Conservation (phyloP, 1,284 basidiomycete genomes). For the Neolentinus lepideus region DNA sequence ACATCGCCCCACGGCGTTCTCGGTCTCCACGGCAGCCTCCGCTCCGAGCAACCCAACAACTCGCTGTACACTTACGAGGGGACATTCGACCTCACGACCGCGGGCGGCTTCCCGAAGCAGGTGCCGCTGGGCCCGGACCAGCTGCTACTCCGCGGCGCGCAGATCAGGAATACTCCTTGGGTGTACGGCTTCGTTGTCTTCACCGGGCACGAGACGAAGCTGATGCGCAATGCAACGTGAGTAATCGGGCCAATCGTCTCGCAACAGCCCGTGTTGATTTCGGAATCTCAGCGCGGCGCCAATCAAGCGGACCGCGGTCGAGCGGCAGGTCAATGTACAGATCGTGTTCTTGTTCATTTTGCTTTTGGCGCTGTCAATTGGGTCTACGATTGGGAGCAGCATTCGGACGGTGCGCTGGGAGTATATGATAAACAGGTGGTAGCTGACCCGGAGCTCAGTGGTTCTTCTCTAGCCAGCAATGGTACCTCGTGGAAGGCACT, state of each 20-base stretch:
- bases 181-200: slow-evolving; percentile 92
- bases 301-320: slow-evolving; percentile 94
- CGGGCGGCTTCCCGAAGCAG: slow-evolving; percentile 61
- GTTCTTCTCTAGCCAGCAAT: slow-evolving; percentile 5
- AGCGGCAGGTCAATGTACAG: slow-evolving; percentile 93
- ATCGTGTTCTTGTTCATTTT: slow-evolving; percentile 95
- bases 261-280: not conserved
- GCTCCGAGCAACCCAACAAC: slow-evolving; percentile 96
- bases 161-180: slow-evolving; percentile 96
- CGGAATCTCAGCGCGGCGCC: slow-evolving; percentile 70
- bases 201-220: slow-evolving; percentile 97
- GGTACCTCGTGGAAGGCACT: slow-evolving; percentile 18
- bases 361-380: slow-evolving; percentile 81
- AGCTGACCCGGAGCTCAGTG: slow-evolving; percentile 1
- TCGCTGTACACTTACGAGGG: slow-evolving; percentile 96
- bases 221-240: slow-evolving; percentile 94
- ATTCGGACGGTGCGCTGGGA: slow-evolving; percentile 53
- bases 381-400: slow-evolving; percentile 88
- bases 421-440: not conserved
- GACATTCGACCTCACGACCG: slow-evolving; percentile 62
- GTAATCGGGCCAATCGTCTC: slow-evolving; percentile 21
- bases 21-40: slow-evolving; percentile 74
- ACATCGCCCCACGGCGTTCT: slow-evolving; percentile 75
- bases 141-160: slow-evolving; percentile 89
- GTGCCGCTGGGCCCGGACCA: slow-evolving; percentile 94